Base-by-base conservation (phyloP, 2,329 filamentous ascomycete genomes). In the Penicillium polonicum region DNA sequence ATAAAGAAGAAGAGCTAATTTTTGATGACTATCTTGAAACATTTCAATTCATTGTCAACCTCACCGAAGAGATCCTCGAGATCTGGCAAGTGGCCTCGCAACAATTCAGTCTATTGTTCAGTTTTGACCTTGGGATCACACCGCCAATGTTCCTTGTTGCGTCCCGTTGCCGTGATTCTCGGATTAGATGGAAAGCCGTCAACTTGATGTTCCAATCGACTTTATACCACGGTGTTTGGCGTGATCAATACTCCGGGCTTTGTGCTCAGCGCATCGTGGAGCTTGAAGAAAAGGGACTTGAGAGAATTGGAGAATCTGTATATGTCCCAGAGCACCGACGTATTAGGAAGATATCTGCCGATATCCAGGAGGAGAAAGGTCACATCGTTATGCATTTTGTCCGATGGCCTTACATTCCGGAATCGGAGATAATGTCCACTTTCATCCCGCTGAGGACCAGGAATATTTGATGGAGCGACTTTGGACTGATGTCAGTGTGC, bases 121-220 rank as follows among this genome's bases (percentile, higher is more conserved):
- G 48, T 17, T 57, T 57, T 9, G 55, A 57, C 15, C 49, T 57
- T 15, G 55, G 55, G 1, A 25, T 57, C 23, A 52, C 43, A 3
- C 55, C 55, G 9, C 55, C 55, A 0, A 52, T 57, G 43, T 57
- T 57, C 21, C 35, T 57, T 21, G 48, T 52, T 19, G 55, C 55
- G 3, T 57, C 55, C 4, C 55, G 55, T 5, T 57, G 55, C 21
- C 55, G 55, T 13, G 27, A 57, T 35, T 1, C 48, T n/a, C 4
- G n/a, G 13, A 48, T 52, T 4, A 27, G 55, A 4, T 27, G 55
- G 17, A 52, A 46, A 13, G 55, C 55, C 1, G 42, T 52, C 8
- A 27, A 41, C 3, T 17, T 57, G 43, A 57, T 52, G 48, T 27
- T 57, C 2, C n/a, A 52, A 5, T 57, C 48, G 3, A 21, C 42